A percentile compares a stretch with the other conserved stretches of the same genome.
phyloP scores from a whole-genome alignment of 1,139 yeast species.

The Suhomyces kunorum region DNA sequence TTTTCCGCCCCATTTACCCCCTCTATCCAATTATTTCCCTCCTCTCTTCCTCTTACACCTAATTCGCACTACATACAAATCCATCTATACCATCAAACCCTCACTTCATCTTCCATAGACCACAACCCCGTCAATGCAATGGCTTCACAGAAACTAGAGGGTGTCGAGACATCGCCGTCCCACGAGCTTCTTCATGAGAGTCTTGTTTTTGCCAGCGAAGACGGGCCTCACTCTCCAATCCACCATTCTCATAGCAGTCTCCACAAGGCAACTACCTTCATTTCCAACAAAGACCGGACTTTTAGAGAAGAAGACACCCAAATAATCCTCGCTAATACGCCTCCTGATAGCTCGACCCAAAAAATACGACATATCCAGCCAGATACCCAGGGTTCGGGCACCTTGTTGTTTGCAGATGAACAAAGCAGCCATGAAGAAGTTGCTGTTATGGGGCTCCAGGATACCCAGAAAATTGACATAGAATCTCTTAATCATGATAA shows the following conservation, averaged over 20 bases:
- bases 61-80: not conserved
- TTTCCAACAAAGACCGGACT: not conserved
- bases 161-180: slow-evolving; percentile 1
- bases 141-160: slow-evolving; percentile 2
- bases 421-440: not conserved
- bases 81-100: too few relatives aligned
- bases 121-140: not conserved
- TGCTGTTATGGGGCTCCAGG: not conserved
- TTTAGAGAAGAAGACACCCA: not conserved
- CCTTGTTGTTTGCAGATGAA: slow-evolving; percentile 4
- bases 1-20: not conserved
- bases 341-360: slow-evolving; percentile 1
- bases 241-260: not conserved
- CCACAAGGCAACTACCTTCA: not conserved
- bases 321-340: not conserved
- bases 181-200: slow-evolving; percentile 10
- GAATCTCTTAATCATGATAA: too few relatives aligned
- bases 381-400: slow-evolving; percentile 4
- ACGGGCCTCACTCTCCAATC: not conserved
- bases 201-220: slow-evolving; percentile 13
- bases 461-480: not conserved
- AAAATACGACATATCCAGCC: slow-evolving; percentile 5
- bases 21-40: too few relatives aligned
- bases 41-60: too few relatives aligned
- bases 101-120: not conserved